These are phyloP conservation scores for Trichothecium roseum DNA, from an alignment of 2,329 filamentous ascomycete species.

Conservation along the genomic window DNA sequence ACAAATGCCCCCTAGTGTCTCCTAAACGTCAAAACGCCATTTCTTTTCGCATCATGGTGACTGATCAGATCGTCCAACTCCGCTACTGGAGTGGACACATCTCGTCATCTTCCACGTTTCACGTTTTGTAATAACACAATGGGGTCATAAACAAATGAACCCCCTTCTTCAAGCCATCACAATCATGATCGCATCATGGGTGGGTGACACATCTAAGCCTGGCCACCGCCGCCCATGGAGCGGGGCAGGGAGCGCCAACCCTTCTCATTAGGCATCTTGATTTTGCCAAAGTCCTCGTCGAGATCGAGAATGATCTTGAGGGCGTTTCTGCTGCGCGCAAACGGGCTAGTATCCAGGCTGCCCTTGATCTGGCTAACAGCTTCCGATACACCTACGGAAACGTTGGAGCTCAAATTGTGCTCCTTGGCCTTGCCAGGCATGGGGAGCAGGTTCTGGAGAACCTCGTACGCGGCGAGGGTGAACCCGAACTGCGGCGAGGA, in stretches of 20 bases:
- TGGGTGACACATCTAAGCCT: too few relatives aligned
- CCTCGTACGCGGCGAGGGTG: constrained; percentile 89
- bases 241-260: constrained; percentile 43
- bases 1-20: too few relatives aligned
- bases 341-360: constrained; percentile 33
- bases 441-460: constrained; percentile 73
- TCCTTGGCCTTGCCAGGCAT: constrained; percentile 48
- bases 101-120: too few relatives aligned
- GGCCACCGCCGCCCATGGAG: constrained; percentile 32
- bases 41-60: not conserved
- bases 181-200: too few relatives aligned
- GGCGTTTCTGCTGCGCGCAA: constrained; percentile 67
- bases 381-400: constrained; percentile 50
- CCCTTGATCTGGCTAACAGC: constrained; percentile 38
- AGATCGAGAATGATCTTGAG: constrained; percentile 92
- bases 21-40: constrained; percentile 1
- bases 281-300: constrained; percentile 81
- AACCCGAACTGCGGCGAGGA: constrained; percentile 97
- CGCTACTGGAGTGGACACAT: too few relatives aligned
- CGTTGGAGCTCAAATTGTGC: constrained; percentile 37
- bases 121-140: too few relatives aligned
- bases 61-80: too few relatives aligned
- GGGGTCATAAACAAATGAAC: too few relatives aligned
- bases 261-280: constrained; percentile 47
- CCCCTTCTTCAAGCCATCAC: too few relatives aligned